A percentile compares a stretch with the other conserved stretches of the same genome.
These are phyloP conservation scores for Triticum monococcum DNA, from an alignment of 176 grass and related monocot species.

Conservation along the genomic window DNA sequence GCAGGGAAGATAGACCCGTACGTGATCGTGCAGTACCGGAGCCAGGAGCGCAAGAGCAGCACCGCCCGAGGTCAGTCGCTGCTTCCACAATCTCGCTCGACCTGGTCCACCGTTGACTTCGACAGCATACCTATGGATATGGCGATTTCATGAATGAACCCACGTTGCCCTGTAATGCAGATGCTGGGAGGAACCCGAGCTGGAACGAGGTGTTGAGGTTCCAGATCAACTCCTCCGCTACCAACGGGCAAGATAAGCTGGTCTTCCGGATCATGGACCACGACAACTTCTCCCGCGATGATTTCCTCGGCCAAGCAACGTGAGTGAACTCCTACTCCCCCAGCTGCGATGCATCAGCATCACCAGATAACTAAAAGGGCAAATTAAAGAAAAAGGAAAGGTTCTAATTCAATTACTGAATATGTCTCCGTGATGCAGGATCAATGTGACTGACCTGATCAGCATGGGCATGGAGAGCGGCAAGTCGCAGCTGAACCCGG, in stretches of 20 bases:
- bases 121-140: no score
- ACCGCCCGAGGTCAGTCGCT: conserved; percentile 45
- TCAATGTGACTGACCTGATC: conserved; percentile 73
- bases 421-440: conserved; percentile 33
- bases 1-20: conserved; percentile 87
- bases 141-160: neutral
- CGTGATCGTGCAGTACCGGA: conserved; percentile 66
- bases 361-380: neutral
- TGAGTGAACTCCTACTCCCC: conserved; percentile 18
- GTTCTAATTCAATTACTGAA: no score
- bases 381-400: neutral
- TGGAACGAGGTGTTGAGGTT: conserved; percentile 93
- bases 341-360: neutral
- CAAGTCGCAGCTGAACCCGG: conserved; percentile 30
- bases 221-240: conserved; percentile 49
- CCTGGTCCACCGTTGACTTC: neutral
- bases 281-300: conserved; percentile 68
- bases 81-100: neutral
- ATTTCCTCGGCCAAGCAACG: conserved; percentile 80
- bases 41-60: conserved; percentile 83
- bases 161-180: conserved; percentile 22
- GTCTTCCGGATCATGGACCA: conserved; percentile 69
- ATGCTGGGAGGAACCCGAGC: conserved; percentile 65
- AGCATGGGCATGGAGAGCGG: conserved; percentile 59
- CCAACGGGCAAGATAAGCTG: conserved; percentile 62